These are phyloP conservation scores for Cardamine occulta DNA, from an alignment of 345 rosid genomes.

Conservation along the genomic window DNA sequence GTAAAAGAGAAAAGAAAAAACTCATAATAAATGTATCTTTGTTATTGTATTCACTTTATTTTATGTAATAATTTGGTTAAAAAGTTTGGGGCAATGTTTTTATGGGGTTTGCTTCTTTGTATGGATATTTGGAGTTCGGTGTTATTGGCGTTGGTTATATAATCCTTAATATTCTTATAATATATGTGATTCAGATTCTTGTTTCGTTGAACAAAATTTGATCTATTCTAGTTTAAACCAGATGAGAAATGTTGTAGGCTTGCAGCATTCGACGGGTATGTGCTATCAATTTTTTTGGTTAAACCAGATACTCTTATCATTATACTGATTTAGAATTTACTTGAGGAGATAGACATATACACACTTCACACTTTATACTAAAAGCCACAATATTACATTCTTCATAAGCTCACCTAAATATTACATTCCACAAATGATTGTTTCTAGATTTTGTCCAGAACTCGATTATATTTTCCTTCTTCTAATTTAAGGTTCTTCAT, in stretches of 20 bases:
- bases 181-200: background rate
- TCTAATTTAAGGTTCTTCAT: too few relatives aligned
- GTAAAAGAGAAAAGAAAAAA: slow-evolving; percentile 13
- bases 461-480: too few relatives aligned
- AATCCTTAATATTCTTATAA: slow-evolving; percentile 14
- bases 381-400: too few relatives aligned
- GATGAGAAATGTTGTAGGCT: slow-evolving; percentile 1
- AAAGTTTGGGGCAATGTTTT: slow-evolving; percentile 33
- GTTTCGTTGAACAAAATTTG: background rate
- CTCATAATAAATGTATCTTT: slow-evolving; percentile 33
- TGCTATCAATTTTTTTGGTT: background rate
- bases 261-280: background rate
- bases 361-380: background rate
- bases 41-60: slow-evolving; percentile 23
- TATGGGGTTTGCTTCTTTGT: slow-evolving; percentile 38
- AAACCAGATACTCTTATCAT: background rate
- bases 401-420: too few relatives aligned
- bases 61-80: slow-evolving; percentile 25
- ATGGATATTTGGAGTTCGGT: slow-evolving; percentile 26
- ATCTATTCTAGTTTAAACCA: background rate
- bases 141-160: slow-evolving; percentile 23
- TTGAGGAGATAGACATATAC: background rate
- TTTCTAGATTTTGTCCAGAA: too few relatives aligned
- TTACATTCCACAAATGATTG: too few relatives aligned
- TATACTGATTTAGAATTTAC: background rate